Base-by-base conservation (phyloP, 345 rosid genomes). In the Camelina sativa region DNA sequence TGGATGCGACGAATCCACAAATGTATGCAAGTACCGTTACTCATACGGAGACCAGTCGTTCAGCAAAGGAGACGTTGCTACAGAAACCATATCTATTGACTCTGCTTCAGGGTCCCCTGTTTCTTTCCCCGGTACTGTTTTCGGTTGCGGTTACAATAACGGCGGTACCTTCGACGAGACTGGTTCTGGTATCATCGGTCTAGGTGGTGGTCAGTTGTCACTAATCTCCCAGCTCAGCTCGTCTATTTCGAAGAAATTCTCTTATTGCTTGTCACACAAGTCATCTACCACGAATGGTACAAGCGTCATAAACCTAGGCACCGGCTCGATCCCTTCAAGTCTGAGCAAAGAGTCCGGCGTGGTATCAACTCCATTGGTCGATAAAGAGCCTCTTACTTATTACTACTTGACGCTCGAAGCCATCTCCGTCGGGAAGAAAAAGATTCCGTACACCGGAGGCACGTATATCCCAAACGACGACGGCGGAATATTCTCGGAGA, bases 141-240 rank as follows among this genome's bases (percentile, higher is more conserved):
- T 88, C 6, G 96, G 91, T 2, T 91, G 91, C 48, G 90, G 93
- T 3, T 80, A 75, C 51, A 35, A 79, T 60, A 86, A 82, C 35
- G 84, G 44, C 0, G 88, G 87, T 15, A 71, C 84, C 7, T 85
- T 89, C 53, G 47, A 52, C 11, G 64, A 47, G 12, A 63, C 79
- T 15, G 82, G 83, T 5, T 80, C 89, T 0, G 93, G 97, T 0
- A 74, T 91, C 35, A 48, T 86, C 1, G 92, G 93, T 28, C 87
- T 88, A 2, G 96, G 92, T 6, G 85, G 85, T 0, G 92, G 97
- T 0, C 11, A 38, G 0, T 22, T 76, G 54, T 86, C 97, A 0
- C 80, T 89, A 22, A 56, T 85, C 43, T 57, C 88, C 4, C 93
- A 87, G 76, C 43, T 89, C 30, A 69, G 84, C 44, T 57, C 83